Evolutionary conservation across 139 green algal species (phyloP), one percentile per base, ranked within the genome.

Genomic region (Klebsormidium nitens): DNA sequence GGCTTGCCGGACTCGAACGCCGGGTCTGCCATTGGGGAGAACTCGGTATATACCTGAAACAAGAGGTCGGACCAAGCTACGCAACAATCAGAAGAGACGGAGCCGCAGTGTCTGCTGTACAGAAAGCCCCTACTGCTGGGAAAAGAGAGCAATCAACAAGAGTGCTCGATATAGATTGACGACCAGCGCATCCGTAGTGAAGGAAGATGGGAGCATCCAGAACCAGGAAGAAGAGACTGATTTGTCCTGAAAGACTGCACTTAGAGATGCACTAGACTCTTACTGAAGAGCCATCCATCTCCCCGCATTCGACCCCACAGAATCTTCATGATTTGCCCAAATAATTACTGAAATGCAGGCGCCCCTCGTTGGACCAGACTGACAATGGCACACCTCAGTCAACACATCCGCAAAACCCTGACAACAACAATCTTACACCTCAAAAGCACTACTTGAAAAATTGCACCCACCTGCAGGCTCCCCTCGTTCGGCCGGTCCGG

Each of bases 401-500:
- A 19, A 28, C 44, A 17, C 19, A 52, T 19, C 44, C 17, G 17
- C 17, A 19, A 19, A 52, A 52, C 44, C 19, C 44, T 52, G 17
- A 52, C 44, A 17, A 19, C 19, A 28, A 19, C 44, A 28, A 52
- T 52, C 17, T 19, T 17, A 17, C 44, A 19, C 19, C 44, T 28
- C 19, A 19, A 17, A 52, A 28, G 44, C 17, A 52, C 19, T 17
- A 19, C 44, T 52, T 52, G 44, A 91, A 1, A 74, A 73, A n/a
- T 93, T 59, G n/a, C n/a, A n/a, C n/a, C n/a, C n/a, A n/a, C n/a
- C n/a, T n/a, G n/a, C n/a, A n/a, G n/a, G 2, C 72, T 79, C 49
- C 90, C 91, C 71, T 96, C 86, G 66, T 75, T 87, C 39, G 79
- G 81, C 48, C 86, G 74, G 72, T 91, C 90, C 8, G 77, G 78